Base-by-base conservation (phyloP, 768 basidiomycete genomes). In the Panellus pusillus region DNA sequence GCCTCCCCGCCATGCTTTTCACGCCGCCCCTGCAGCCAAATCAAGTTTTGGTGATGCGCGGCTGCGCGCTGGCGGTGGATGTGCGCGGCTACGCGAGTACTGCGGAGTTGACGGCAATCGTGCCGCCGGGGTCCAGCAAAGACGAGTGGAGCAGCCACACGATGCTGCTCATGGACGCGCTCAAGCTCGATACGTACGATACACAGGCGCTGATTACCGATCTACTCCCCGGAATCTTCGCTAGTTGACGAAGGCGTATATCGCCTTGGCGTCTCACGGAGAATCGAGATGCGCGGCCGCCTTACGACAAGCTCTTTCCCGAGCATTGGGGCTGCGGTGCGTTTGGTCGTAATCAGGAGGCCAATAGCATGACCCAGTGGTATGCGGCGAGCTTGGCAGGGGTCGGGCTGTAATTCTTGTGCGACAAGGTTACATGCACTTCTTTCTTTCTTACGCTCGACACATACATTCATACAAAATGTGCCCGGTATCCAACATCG, bases 281-380 rank as follows among this genome's bases (percentile, higher is more conserved):
- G n/a, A n/a, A n/a, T n/a, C n/a, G n/a, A n/a, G n/a, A n/a, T n/a
- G n/a, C n/a, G n/a, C 18, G 44, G 4, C 5, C 43, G 6, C 52
- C 52, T 14, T 59, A 59, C 39, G 45, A 43, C 8, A 45, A 47
- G 20, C 38, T 59, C 17, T 50, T 58, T 13, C 58, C 61, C 6
- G 61, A 57, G 0, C 57, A 62, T 44, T 62, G 61, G 61, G 61
- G 61, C 24, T 62, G 61, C 49, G 31, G 61, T 19, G 56, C 61
- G 1, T 62, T 62, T 28, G 61, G 57, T 0, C 57, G 61, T 7
- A 59, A 62, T 44, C 53, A 44, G 13, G 52, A 52, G 31, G 46
- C 58, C 27, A 62, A 58, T 50, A 47, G 57, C 24, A 19, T 53
- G 14, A 55, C 58, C 1, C 61, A 62, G 45, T 58, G 51, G 50